phyloP scores from a whole-genome alignment of 768 basidiomycete species.

The Calvatia gigantea region DNA sequence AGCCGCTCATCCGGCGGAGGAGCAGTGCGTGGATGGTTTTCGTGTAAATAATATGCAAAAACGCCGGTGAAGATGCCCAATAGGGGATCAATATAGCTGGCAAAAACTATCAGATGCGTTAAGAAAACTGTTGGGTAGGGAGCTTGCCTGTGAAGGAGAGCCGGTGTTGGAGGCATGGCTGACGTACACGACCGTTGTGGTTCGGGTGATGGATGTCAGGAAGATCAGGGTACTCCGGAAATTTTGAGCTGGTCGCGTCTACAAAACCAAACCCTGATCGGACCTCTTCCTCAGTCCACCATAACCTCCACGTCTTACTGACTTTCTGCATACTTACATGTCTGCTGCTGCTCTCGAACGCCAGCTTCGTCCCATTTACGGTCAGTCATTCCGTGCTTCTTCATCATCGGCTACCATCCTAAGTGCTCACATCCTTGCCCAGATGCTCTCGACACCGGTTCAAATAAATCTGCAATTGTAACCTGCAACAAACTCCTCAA shows the following conservation, averaged over 20 bases:
- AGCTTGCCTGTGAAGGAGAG: constrained; percentile 50
- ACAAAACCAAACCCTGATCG: constrained; percentile 7
- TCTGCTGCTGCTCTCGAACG: constrained; percentile 68
- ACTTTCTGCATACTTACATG: constrained; percentile 20
- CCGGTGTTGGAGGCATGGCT: constrained; percentile 30
- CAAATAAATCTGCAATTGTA: constrained; percentile 83
- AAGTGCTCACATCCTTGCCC: constrained; percentile 7
- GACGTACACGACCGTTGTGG: constrained; percentile 6
- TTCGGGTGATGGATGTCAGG: constrained; percentile 7
- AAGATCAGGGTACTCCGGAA: constrained; percentile 1
- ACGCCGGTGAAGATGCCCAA: constrained; percentile 77
- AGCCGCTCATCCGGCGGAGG: constrained; percentile 55
- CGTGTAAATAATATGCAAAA: constrained; percentile 77
- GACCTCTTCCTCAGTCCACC: constrained; percentile 5
- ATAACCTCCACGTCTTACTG: constrained; percentile 2
- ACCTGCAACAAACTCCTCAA: constrained; percentile 86
- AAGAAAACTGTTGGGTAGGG: constrained; percentile 1
- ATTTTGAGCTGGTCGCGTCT: constrained; percentile 12
- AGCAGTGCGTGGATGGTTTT: constrained; percentile 74
- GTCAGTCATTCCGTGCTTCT: constrained; percentile 34
- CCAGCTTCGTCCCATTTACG: constrained; percentile 84
- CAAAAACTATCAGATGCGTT: constrained; percentile 7
- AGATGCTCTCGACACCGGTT: constrained; percentile 86
- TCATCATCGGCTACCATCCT: constrained; percentile 1
- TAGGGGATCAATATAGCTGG: constrained; percentile 65